Conservation (phyloP, 768 basidiomycete species). For the Fomitopsis pulvina region DNA sequence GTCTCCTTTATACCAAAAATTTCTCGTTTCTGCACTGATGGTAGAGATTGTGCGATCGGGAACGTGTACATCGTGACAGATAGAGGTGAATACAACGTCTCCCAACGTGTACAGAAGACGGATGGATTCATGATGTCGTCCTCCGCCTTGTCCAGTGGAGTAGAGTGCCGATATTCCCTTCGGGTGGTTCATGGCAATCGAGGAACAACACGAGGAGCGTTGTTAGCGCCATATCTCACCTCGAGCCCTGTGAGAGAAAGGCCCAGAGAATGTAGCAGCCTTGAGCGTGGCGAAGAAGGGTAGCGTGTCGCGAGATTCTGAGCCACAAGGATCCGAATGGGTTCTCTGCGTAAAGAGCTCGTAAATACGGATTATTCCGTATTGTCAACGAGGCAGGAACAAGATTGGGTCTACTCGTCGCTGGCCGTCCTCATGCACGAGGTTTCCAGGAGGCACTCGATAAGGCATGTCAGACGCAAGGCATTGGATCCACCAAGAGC, state of each 20-base stretch:
- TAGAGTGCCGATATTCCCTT: slow-evolving; percentile 51
- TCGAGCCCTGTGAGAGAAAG: slow-evolving; percentile 26
- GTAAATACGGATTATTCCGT: slow-evolving; percentile 16
- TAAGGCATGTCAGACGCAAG: slow-evolving; percentile 52
- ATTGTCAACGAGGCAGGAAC: slow-evolving; percentile 2
- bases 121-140: slow-evolving; percentile 47
- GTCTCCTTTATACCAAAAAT: slow-evolving; percentile 56
- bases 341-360: slow-evolving; percentile 15
- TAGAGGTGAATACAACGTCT: slow-evolving; percentile 62
- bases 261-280: slow-evolving; percentile 10
- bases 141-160: slow-evolving; percentile 66
- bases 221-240: slow-evolving; percentile 38
- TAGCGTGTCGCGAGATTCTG: slow-evolving; percentile 6
- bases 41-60: slow-evolving; percentile 53
- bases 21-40: slow-evolving; percentile 45
- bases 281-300: slow-evolving; percentile 11
- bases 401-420: slow-evolving; percentile 10
- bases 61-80: slow-evolving; percentile 75
- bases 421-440: slow-evolving; percentile 16
- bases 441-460: slow-evolving; percentile 29
- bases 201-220: slow-evolving; percentile 54
- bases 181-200: slow-evolving; percentile 59
- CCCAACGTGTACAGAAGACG: slow-evolving; percentile 70
- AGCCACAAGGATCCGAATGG: slow-evolving; percentile 9
- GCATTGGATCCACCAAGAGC: slow-evolving; percentile 41